Evolutionary conservation across 2,329 filamentous ascomycete species (phyloP).

Genomic region (Zopfia rhizophila): DNA sequence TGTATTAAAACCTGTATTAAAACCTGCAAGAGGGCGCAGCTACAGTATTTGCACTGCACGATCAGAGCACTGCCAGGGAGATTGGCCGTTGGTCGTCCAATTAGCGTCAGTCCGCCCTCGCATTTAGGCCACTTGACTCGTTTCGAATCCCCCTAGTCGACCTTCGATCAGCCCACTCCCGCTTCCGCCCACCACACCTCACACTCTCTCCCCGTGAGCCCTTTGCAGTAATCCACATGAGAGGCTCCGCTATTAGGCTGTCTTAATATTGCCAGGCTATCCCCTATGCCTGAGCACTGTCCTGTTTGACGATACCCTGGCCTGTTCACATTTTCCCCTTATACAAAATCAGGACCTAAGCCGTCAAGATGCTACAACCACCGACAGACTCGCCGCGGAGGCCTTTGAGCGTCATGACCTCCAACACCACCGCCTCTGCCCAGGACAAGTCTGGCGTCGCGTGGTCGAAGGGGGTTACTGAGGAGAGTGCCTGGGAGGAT

Average conservation of each 20-base stretch:
- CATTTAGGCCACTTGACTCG: slow-evolving; percentile 21
- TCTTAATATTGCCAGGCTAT: slow-evolving; percentile 34
- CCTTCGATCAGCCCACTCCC: slow-evolving; percentile 40
- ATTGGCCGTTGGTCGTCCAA: too few relatives aligned
- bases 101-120: too few relatives aligned
- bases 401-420: slow-evolving; percentile 48
- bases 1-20: too few relatives aligned
- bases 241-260: slow-evolving; percentile 28
- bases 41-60: too few relatives aligned
- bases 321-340: slow-evolving; percentile 18
- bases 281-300: slow-evolving; percentile 30
- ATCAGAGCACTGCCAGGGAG: slow-evolving; percentile 4
- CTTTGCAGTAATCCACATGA: slow-evolving; percentile 31
- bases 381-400: slow-evolving; percentile 40
- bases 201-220: slow-evolving; percentile 18
- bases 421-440: slow-evolving; percentile 44
- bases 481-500: slow-evolving; percentile 59
- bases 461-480: slow-evolving; percentile 54
- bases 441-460: slow-evolving; percentile 55
- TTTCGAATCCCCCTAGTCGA: slow-evolving; percentile 9
- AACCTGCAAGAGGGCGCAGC: slow-evolving; percentile 25
- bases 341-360: slow-evolving; percentile 9
- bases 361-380: slow-evolving; percentile 39
- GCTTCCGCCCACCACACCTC: slow-evolving; percentile 29
- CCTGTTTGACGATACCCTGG: slow-evolving; percentile 12